These are phyloP conservation scores for Cordyceps fumosorosea DNA, from an alignment of 2,329 filamentous ascomycete genomes.

Conservation along the genomic window DNA sequence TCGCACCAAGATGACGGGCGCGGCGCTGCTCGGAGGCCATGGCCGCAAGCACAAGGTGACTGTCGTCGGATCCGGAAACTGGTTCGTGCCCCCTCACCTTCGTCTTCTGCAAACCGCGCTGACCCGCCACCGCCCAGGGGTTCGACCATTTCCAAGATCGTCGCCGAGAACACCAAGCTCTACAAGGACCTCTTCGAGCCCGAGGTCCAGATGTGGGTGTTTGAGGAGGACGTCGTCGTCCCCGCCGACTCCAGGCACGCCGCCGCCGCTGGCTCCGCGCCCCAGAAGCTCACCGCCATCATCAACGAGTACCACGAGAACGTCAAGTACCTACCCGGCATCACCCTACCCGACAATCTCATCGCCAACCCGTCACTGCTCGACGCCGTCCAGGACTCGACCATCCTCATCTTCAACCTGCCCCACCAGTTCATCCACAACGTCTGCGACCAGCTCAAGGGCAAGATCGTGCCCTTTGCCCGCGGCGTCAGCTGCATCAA, in stretches of 20 bases:
- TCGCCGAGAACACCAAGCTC: slow-evolving; percentile 81
- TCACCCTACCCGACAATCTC: slow-evolving; percentile 75
- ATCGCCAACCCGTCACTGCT: slow-evolving; percentile 75
- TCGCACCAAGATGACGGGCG: slow-evolving; percentile 26
- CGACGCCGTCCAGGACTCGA: slow-evolving; percentile 75
- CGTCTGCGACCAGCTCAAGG: slow-evolving; percentile 76
- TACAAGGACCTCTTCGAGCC: slow-evolving; percentile 77
- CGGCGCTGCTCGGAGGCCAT: slow-evolving; percentile 37
- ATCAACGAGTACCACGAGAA: slow-evolving; percentile 96
- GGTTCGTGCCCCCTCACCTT: slow-evolving; percentile 45
- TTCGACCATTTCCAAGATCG: slow-evolving; percentile 93
- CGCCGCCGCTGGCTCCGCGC: slow-evolving; percentile 51
- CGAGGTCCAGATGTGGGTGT: slow-evolving; percentile 98
- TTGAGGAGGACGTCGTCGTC: slow-evolving; percentile 80
- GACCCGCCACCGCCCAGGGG: slow-evolving; percentile 51
- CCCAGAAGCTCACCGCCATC: slow-evolving; percentile 80
- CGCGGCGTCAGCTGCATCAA: slow-evolving; percentile 97
- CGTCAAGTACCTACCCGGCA: slow-evolving; percentile 92
- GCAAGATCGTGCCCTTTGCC: slow-evolving; percentile 85
- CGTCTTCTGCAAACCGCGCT: neutral
- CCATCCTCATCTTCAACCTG: slow-evolving; percentile 91
- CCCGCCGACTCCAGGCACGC: slow-evolving; percentile 65
- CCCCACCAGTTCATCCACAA: slow-evolving; percentile 92
- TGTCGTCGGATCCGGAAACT: slow-evolving; percentile 93
- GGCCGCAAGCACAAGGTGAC: slow-evolving; percentile 85